Percentiles rank a stretch among this genome's conserved stretches.
phyloP scores from a whole-genome alignment of 2,329 filamentous ascomycete species.

The Knufia fluminis region DNA sequence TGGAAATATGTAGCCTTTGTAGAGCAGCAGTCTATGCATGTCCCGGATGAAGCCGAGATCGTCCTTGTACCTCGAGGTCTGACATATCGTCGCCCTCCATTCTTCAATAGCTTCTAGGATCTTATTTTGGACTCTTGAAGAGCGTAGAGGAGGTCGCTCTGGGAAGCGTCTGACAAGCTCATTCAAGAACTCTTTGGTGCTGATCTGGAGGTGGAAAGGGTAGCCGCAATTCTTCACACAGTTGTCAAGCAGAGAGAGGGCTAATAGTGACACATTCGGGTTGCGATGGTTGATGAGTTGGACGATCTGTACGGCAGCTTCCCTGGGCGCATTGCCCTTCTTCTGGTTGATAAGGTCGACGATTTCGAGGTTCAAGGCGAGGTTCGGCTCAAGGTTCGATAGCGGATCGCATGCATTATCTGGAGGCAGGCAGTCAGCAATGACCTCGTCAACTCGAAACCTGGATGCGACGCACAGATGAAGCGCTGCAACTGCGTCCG shows the following conservation, averaged over 20 bases:
- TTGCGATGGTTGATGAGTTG: constrained; percentile 95
- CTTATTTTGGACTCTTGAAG: constrained; percentile 78
- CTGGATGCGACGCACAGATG: constrained; percentile 50
- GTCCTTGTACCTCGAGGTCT: constrained; percentile 95
- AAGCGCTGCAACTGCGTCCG: constrained; percentile 87
- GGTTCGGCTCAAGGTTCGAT: constrained; percentile 95
- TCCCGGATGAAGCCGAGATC: constrained; percentile 93
- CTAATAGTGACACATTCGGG: constrained; percentile 84
- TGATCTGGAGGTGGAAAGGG: constrained; percentile 95
- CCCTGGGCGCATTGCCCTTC: constrained; percentile 89
- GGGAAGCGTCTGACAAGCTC: constrained; percentile 94
- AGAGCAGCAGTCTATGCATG: constrained; percentile 91
- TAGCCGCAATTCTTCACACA: constrained; percentile 99
- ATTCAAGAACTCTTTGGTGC: constrained; percentile 97
- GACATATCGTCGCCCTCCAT: constrained; percentile 96
- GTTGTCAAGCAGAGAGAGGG: constrained; percentile 76
- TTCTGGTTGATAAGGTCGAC: constrained; percentile 93
- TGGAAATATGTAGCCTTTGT: constrained; percentile 95
- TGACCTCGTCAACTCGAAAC: background rate
- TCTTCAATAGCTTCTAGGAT: constrained; percentile 96
- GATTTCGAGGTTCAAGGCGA: constrained; percentile 93
- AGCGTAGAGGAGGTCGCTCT: constrained; percentile 77
- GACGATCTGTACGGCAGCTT: constrained; percentile 88
- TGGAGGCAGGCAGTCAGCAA: constrained; percentile 26
- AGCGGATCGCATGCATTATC: constrained; percentile 82